phyloP scores from a whole-genome alignment of 257 asterid genomes.

The Scutellaria baicalensis region DNA sequence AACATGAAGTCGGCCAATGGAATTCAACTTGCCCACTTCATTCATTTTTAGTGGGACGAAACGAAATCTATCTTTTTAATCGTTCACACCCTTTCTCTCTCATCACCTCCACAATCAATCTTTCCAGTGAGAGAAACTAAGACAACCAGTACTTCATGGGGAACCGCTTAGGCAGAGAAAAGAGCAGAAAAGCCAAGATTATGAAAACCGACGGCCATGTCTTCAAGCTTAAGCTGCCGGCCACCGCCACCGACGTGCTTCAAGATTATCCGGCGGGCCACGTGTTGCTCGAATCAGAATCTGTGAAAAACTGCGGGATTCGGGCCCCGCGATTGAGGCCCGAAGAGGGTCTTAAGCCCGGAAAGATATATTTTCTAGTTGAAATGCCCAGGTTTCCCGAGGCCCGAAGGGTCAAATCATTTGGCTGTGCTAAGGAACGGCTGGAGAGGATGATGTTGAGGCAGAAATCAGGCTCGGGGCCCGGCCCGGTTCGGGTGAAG shows the following conservation, averaged over 20 bases:
- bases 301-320: constrained; percentile 45
- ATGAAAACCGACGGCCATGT: constrained; percentile 56
- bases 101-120: not conserved
- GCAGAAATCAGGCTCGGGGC: constrained; percentile 25
- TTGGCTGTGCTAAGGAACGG: constrained; percentile 40
- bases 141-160: constrained; percentile 36
- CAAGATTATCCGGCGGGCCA: constrained; percentile 42
- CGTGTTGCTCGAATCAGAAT: constrained; percentile 45
- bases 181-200: constrained; percentile 39
- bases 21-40: not conserved
- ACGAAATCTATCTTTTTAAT: constrained; percentile 9
- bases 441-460: constrained; percentile 41
- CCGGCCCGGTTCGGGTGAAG: constrained; percentile 49
- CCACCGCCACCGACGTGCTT: constrained; percentile 43
- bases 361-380: constrained; percentile 53
- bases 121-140: not conserved
- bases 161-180: constrained; percentile 30
- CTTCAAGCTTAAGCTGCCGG: constrained; percentile 49
- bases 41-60: not conserved
- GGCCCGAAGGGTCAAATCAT: constrained; percentile 30
- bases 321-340: constrained; percentile 53
- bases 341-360: constrained; percentile 41
- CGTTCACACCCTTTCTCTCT: constrained; percentile 8
- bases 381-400: constrained; percentile 61
- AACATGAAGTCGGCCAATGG: not conserved